These are phyloP conservation scores for Erythrophleum fordii DNA, from an alignment of 306 rosid species.

Conservation along the genomic window DNA sequence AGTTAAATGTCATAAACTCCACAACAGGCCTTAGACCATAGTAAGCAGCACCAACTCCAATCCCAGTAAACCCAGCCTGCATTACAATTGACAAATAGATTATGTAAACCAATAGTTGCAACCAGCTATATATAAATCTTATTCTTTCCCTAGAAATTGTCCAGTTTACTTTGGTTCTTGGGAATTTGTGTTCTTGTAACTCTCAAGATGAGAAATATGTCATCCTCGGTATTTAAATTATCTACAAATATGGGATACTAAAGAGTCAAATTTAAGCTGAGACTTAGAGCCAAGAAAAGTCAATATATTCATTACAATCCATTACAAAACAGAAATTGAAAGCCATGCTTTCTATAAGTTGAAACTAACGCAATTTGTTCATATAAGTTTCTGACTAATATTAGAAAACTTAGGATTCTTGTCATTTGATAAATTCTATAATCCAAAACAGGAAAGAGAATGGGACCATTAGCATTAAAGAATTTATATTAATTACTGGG, in stretches of 20 bases:
- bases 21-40: slow-evolving; percentile 89
- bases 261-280: background rate
- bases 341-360: background rate
- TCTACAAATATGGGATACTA: slow-evolving; percentile 16
- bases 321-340: background rate
- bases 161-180: slow-evolving; percentile 11
- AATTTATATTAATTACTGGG: background rate
- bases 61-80: slow-evolving; percentile 99
- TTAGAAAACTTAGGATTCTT: background rate
- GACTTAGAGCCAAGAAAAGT: background rate
- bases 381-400: background rate
- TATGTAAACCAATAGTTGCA: slow-evolving; percentile 27
- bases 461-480: background rate
- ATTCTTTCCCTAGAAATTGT: slow-evolving; percentile 6
- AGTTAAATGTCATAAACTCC: slow-evolving; percentile 99
- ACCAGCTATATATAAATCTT: slow-evolving; percentile 9
- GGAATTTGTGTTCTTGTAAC: background rate
- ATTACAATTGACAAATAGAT: slow-evolving; percentile 39
- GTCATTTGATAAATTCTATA: background rate
- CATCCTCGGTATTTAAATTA: background rate
- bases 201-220: slow-evolving; percentile 14
- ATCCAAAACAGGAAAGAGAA: background rate
- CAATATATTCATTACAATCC: slow-evolving; percentile 1
- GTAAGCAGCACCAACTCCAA: slow-evolving; percentile 99
- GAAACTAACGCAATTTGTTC: background rate